Percentiles rank a stretch among this genome's conserved stretches.
phyloP scores from a whole-genome alignment of 2,329 filamentous ascomycete genomes.

The Cercospora canescens region DNA sequence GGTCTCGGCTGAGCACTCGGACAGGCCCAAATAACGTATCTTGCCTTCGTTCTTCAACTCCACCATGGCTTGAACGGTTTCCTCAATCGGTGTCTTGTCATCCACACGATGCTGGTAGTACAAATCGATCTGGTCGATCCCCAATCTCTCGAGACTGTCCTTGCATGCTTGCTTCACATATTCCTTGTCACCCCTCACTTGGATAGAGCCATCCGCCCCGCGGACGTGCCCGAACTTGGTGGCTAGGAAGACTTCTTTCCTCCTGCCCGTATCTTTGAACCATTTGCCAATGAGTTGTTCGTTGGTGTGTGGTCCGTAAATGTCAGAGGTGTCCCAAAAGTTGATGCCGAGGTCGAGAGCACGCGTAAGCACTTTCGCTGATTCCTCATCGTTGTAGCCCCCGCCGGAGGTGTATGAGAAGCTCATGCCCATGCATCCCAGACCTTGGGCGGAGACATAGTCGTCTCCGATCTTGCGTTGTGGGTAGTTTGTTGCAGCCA shows the following conservation, averaged over 20 bases:
- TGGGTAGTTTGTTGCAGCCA: constrained; percentile 34
- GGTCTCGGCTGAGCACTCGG: constrained; percentile 51
- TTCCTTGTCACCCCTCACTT: constrained; percentile 43
- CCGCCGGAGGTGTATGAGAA: constrained; percentile 36
- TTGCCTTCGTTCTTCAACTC: constrained; percentile 55
- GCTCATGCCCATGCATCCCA: constrained; percentile 40
- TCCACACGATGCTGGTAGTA: constrained; percentile 48
- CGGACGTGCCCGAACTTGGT: constrained; percentile 53
- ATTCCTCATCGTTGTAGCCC: constrained; percentile 33
- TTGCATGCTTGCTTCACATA: constrained; percentile 42
- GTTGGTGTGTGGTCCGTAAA: constrained; percentile 42
- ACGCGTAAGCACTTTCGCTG: constrained; percentile 28
- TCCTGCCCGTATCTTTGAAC: constrained; percentile 48
- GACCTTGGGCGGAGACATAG: constrained; percentile 33
- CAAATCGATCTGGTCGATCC: constrained; percentile 43
- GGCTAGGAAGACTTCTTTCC: constrained; percentile 52
- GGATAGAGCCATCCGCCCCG: constrained; percentile 41
- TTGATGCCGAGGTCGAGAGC: constrained; percentile 32
- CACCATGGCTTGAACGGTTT: constrained; percentile 53
- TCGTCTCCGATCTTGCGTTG: constrained; percentile 44
- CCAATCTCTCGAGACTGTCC: constrained; percentile 43
- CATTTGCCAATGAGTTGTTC: constrained; percentile 30
- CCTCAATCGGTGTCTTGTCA: constrained; percentile 46
- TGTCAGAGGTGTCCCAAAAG: constrained; percentile 52
- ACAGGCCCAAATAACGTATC: constrained; percentile 59